Base-by-base conservation (phyloP, 495 filamentous ascomycete species). In the Hypoxylon intermedium region DNA sequence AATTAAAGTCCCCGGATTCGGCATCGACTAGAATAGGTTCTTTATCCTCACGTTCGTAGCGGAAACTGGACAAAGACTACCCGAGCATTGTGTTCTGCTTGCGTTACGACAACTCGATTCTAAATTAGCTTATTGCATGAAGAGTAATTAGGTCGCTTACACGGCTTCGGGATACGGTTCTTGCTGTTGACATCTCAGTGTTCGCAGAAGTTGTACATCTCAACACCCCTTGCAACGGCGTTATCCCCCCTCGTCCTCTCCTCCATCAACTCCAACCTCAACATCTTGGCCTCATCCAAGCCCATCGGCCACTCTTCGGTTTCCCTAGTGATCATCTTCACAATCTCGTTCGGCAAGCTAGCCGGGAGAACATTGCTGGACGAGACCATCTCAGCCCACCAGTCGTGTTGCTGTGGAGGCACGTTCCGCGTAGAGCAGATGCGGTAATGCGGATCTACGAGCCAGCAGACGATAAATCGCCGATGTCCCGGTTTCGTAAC, bases 401-500 rank as follows among this genome's bases (percentile, higher is more conserved):
- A 78, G 49, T 80, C 73, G n/a, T 49, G 60, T 19, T 68, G 70
- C 51, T 78, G 83, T 3, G 83, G 83, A 1, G 84, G 83, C 0
- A 87, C 79, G 59, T 83, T 82, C 1, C 79, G 77, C 1, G 84
- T 82, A 0, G 76, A 80, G 11, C 83, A 75, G 38, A 88, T 72
- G 0, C 74, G 75, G 6, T 68, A 61, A 47, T 77, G 59, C 0
- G 83, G 83, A 64, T 87, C 80, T 0, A 88, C 75, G 2, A 88
- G 70, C 53, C 82, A 87, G 48, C 87, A 68, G 2, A 79, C 83
- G 0, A 87, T 71, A 19, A 86, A 80, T 60, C 83, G 83, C n/a
- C 81, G 66, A 48, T 85, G 78, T 4, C 84, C 83, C 0, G 79
- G 77, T 49, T 72, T 74, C 0, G 75, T 75, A 0, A 52, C 59